Conservation (phyloP, 495 filamentous ascomycete species). For the Sabuloglossum arenarium region DNA sequence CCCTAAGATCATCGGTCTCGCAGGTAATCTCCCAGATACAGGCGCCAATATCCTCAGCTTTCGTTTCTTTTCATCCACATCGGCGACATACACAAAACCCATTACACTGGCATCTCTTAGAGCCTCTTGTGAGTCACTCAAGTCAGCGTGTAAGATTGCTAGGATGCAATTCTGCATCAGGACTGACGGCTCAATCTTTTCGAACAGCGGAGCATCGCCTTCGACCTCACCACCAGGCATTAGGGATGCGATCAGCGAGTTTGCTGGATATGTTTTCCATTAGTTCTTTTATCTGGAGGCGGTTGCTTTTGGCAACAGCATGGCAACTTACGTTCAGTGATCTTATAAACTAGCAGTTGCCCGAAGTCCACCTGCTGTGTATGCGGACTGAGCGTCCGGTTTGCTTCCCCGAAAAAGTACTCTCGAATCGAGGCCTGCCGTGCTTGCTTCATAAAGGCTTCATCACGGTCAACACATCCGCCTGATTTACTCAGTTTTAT, state of each 20-base stretch:
- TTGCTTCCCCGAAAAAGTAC: conserved; percentile 77
- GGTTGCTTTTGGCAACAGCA: conserved; percentile 2
- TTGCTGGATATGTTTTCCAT: conserved; percentile 11
- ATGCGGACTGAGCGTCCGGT: conserved; percentile 62
- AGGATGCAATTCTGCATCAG: conserved; percentile 49
- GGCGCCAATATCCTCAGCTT: conserved; percentile 67
- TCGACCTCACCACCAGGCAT: conserved; percentile 25
- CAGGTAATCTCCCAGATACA: conserved; percentile 55
- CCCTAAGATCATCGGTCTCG: conserved; percentile 44
- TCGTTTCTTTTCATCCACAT: conserved; percentile 70
- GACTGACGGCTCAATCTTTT: conserved; percentile 33
- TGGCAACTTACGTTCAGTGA: conserved; percentile 26
- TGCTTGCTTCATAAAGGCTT: conserved; percentile 45
- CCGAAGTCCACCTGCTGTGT: conserved; percentile 60
- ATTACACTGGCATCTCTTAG: conserved; percentile 72
- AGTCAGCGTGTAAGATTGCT: conserved; percentile 53
- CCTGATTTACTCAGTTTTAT: conserved; percentile 71
- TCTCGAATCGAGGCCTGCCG: conserved; percentile 59
- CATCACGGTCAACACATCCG: conserved; percentile 67
- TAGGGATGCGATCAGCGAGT: conserved; percentile 18
- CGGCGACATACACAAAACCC: conserved; percentile 79
- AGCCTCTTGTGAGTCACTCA: conserved; percentile 41
- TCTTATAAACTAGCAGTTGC: conserved; percentile 46
- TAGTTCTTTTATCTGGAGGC: conserved; percentile 2
- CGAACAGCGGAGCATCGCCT: conserved; percentile 26